phyloP scores from a whole-genome alignment of 495 filamentous ascomycete genomes.

The Parathielavia hyrcaniae region DNA sequence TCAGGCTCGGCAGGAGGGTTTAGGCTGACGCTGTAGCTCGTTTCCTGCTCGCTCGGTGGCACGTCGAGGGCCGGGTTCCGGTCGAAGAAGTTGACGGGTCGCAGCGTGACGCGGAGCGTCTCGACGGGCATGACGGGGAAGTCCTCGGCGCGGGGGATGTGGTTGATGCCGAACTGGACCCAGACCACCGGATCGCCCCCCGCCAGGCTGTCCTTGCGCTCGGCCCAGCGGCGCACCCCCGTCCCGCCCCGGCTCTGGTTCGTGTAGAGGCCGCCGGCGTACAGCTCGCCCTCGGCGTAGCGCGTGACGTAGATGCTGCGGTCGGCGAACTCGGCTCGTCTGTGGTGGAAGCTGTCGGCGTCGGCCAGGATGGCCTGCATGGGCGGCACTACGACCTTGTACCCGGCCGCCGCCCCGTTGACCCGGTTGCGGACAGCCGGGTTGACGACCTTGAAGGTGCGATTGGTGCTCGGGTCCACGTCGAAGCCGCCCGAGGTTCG shows the following conservation, averaged over 20 bases:
- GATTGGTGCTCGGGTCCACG: slow-evolving; percentile 55
- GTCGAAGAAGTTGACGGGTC: slow-evolving; percentile 69
- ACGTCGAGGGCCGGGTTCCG: slow-evolving; percentile 71
- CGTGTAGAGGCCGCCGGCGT: slow-evolving; percentile 77
- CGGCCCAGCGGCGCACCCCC: slow-evolving; percentile 26
- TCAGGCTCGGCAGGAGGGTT: not conserved
- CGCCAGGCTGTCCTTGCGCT: slow-evolving; percentile 20
- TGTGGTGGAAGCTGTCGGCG: slow-evolving; percentile 58
- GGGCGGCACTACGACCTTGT: slow-evolving; percentile 66
- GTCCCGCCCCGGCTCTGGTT: slow-evolving; percentile 54
- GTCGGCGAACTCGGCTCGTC: slow-evolving; percentile 76
- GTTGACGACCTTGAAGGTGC: slow-evolving; percentile 79
- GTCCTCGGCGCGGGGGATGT: slow-evolving; percentile 45
- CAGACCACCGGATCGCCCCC: slow-evolving; percentile 48
- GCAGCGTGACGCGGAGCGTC: slow-evolving; percentile 48
- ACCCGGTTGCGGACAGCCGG: slow-evolving; percentile 57
- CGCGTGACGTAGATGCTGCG: slow-evolving; percentile 76
- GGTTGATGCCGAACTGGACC: slow-evolving; percentile 56
- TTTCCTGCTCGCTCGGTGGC: slow-evolving; percentile 50
- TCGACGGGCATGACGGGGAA: slow-evolving; percentile 49
- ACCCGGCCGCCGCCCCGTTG: slow-evolving; percentile 69
- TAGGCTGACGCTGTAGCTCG: slow-evolving; percentile 42
- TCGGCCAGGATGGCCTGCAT: slow-evolving; percentile 79
- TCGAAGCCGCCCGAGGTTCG: slow-evolving; percentile 50
- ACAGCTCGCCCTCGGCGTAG: slow-evolving; percentile 73